These are phyloP conservation scores for Penicillium occitanis DNA, from an alignment of 2,329 filamentous ascomycete genomes.

Conservation along the genomic window DNA sequence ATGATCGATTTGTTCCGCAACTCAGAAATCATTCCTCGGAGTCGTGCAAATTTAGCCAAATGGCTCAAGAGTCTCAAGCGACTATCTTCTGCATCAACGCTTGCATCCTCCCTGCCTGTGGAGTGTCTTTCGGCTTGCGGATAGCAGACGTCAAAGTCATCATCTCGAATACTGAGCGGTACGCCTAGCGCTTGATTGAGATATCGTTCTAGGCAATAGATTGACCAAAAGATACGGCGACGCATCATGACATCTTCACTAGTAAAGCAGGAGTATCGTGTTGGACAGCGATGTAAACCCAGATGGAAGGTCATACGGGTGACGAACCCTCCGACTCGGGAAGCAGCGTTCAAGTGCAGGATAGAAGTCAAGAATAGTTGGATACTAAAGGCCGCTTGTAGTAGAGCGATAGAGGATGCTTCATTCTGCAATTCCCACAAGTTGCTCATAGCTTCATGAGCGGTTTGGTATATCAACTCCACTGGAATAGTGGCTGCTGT, in stretches of 20 bases:
- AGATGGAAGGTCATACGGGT: background rate
- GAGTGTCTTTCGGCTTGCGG: slow-evolving; percentile 1
- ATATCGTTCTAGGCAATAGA: slow-evolving; percentile 1
- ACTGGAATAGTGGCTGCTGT: background rate
- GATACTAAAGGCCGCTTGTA: slow-evolving; percentile 1
- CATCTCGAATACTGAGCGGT: background rate
- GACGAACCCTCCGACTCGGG: background rate
- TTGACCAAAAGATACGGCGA: slow-evolving; percentile 1
- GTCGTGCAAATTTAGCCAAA: background rate
- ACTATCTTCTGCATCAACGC: background rate
- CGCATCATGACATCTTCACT: background rate
- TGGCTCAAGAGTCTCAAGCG: background rate
- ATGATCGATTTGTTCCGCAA: background rate
- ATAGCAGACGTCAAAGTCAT: background rate
- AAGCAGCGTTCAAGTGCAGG: background rate
- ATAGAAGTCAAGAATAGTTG: slow-evolving; percentile 1
- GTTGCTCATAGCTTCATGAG: background rate
- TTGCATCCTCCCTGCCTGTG: too few relatives aligned
- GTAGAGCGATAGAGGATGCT: background rate
- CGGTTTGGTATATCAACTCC: background rate
- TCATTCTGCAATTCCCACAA: background rate
- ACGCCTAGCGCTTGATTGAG: slow-evolving; percentile 1
- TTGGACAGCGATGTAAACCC: background rate
- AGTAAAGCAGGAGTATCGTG: slow-evolving; percentile 1
- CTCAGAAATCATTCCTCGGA: background rate